These are phyloP conservation scores for Carex littledalei DNA, from an alignment of 176 grass and related monocot genomes.

Conservation along the genomic window DNA sequence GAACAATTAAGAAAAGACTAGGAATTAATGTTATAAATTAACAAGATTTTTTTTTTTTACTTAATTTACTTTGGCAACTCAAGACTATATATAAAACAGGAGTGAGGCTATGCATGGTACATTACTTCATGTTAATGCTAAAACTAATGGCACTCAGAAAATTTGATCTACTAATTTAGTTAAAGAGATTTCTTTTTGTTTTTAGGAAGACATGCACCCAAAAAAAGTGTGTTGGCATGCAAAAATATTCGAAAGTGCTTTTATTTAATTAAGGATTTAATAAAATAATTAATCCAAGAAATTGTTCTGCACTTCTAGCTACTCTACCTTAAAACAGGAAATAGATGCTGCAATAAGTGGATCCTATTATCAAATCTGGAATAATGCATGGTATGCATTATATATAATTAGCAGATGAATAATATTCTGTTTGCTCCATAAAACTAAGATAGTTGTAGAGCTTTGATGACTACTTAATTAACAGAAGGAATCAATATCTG, in stretches of 20 bases:
- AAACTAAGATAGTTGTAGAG: not conserved
- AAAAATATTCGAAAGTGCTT: not conserved
- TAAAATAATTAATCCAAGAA: not conserved
- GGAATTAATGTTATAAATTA: too few relatives aligned
- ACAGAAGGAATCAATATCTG: not conserved
- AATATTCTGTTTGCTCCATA: not conserved
- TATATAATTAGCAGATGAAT: not conserved
- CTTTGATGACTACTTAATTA: not conserved
- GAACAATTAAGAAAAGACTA: too few relatives aligned
- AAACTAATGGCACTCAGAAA: not conserved
- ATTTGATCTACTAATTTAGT: not conserved
- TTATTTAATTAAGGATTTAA: not conserved
- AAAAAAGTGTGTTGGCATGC: not conserved
- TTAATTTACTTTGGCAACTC: too few relatives aligned
- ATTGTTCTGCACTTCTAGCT: not conserved
- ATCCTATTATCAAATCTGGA: constrained; percentile 2
- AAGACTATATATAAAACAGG: too few relatives aligned
- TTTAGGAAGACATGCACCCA: not conserved
- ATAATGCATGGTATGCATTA: not conserved
- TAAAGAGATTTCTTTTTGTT: not conserved
- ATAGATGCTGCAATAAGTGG: not conserved
- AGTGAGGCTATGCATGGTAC: too few relatives aligned
- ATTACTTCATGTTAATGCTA: not conserved
- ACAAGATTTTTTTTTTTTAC: too few relatives aligned
- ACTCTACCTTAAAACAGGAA: not conserved